Conservation (phyloP, 2,329 filamentous ascomycete genomes). For the Aureobasidium sp. region DNA sequence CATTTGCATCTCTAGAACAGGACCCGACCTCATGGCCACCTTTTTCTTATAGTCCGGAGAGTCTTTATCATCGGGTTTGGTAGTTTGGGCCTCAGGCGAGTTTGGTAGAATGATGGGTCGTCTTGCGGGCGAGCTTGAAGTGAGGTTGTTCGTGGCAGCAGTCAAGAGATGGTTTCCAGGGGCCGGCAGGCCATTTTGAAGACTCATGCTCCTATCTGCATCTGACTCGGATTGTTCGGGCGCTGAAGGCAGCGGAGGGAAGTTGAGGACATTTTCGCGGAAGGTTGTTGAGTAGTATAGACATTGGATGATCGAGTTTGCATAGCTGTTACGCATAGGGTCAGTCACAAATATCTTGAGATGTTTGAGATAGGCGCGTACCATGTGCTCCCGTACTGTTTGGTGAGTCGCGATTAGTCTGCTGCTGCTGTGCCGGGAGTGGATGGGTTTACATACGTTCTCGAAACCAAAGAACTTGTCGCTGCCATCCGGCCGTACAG, state of each 20-base stretch:
- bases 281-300: conserved; percentile 94
- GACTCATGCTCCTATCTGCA: conserved; percentile 23
- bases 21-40: conserved; percentile 78
- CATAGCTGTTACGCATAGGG: conserved; percentile 57
- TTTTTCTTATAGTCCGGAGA: conserved; percentile 98
- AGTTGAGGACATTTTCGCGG: conserved; percentile 87
- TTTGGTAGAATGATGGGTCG: conserved; percentile 14
- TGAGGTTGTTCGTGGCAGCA: conserved; percentile 9
- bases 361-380: conserved; percentile 38
- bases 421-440: background rate
- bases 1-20: conserved; percentile 74
- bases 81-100: conserved; percentile 13
- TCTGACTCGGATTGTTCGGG: background rate
- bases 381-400: conserved; percentile 95
- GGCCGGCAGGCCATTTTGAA: conserved; percentile 43
- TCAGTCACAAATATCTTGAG: background rate
- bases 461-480: conserved; percentile 99
- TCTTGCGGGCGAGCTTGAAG: conserved; percentile 14
- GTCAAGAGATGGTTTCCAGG: conserved; percentile 25
- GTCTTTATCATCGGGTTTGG: conserved; percentile 80
- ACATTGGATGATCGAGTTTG: conserved; percentile 96
- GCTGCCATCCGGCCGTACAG: conserved; percentile 76
- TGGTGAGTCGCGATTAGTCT: conserved; percentile 9
- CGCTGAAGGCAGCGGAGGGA: conserved; percentile 42
- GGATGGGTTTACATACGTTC: conserved; percentile 58